Conservation (phyloP, 768 basidiomycete genomes). For the Tulasnella sp. region DNA sequence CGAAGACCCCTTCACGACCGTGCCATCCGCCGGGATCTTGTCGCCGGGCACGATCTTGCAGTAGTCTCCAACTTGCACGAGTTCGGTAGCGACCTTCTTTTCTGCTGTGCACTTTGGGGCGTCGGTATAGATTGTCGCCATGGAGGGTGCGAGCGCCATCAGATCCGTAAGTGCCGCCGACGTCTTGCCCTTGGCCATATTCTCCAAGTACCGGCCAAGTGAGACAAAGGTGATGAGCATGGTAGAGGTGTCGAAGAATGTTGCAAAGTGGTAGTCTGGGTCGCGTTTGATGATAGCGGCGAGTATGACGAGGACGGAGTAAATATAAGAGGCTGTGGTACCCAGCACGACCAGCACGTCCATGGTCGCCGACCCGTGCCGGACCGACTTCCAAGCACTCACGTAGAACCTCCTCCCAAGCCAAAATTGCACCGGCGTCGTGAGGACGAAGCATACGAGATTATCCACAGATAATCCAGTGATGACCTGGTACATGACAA, state of each 20-base stretch:
- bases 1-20: slow-evolving; percentile 72
- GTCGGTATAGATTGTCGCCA: slow-evolving; percentile 92
- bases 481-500: slow-evolving; percentile 42
- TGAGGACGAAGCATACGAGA: slow-evolving; percentile 57
- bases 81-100: slow-evolving; percentile 84
- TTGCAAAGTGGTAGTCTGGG: slow-evolving; percentile 60
- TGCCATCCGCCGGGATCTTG: slow-evolving; percentile 91
- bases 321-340: slow-evolving; percentile 86
- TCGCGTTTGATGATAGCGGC: slow-evolving; percentile 50
- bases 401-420: slow-evolving; percentile 78
- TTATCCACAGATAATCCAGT: slow-evolving; percentile 73
- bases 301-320: slow-evolving; percentile 64
- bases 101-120: slow-evolving; percentile 66
- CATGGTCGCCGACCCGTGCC: slow-evolving; percentile 88
- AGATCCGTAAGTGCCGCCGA: slow-evolving; percentile 93
- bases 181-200: slow-evolving; percentile 92
- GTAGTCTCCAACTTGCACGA: slow-evolving; percentile 86
- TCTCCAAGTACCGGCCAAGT: slow-evolving; percentile 89
- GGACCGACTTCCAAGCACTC: slow-evolving; percentile 81
- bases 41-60: slow-evolving; percentile 94
- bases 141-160: slow-evolving; percentile 88
- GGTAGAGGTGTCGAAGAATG: slow-evolving; percentile 98
- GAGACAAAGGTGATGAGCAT: slow-evolving; percentile 98
- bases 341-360: slow-evolving; percentile 95
- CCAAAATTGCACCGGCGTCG: slow-evolving; percentile 89